Evolutionary conservation across 2,329 filamentous ascomycete genomes (phyloP), one percentile per base, ranked within the genome.

Genomic region (Ophiocordyceps camponoti-leonardi): DNA sequence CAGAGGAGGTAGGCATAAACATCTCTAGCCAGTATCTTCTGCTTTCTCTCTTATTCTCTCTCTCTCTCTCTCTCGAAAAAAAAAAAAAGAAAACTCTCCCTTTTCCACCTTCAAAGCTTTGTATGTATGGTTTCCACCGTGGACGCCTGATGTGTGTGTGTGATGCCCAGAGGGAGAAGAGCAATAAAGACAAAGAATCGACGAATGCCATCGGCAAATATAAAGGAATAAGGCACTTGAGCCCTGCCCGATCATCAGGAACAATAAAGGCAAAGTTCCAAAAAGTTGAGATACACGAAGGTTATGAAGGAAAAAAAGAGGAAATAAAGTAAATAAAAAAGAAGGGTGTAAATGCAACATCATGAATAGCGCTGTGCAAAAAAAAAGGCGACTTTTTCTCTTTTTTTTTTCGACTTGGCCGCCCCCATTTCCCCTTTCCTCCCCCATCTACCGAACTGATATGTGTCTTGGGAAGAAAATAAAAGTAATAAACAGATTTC

Each of bases 241-340:
- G 52, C 53, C 55, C 52, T 54, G 7, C 46, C 49, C 48, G 46
- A 51, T 55, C 52, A 52, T 54, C 49, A 53, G 10, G 26, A 28
- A 11, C 7, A 28, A 28, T 11, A 28, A 28, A 28, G 10, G 6
- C 26, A 28, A 8, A 5, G 4, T 8, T 8, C 4, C 5, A 26
- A 28, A 28, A 28, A 10, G 10, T 10, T 37, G 2, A 16, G n/a
- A 37, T 37, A 37, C 33, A 37, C 33, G n/a, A 37, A 37, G 33
- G 33, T n/a, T 8, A n/a, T 8, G 33, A 37, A 7, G n/a, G 7
- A 18, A 7, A 37, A 37, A 16, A n/a, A n/a, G 33, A 37, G 13
- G 31, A 33, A 12, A 16, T 64, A 61, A 61, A 68, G 69, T 65
- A 69, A 62, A 61, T 65, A 66, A 58, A 52, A 57, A 61, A 62